These are phyloP conservation scores for Amaranthus tricolor DNA, from an alignment of 179 eudicot genomes.

Conservation along the genomic window DNA sequence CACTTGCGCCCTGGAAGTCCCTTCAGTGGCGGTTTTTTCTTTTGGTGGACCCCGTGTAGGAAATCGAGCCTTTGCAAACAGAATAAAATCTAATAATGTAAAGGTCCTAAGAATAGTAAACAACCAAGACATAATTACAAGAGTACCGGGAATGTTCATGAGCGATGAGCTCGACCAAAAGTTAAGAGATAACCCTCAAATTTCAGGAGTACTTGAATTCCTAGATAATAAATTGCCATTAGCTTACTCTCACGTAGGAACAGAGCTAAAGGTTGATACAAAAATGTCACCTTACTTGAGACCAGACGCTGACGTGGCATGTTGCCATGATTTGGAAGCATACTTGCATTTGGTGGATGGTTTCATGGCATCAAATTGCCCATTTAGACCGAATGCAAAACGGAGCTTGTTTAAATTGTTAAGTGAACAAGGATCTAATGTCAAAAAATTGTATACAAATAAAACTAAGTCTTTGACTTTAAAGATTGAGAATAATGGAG, in stretches of 20 bases:
- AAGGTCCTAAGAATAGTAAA: slow-evolving; percentile 78
- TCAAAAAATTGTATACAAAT: slow-evolving; percentile 75
- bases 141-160: slow-evolving; percentile 85
- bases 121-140: slow-evolving; percentile 74
- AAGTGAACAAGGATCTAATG: slow-evolving; percentile 75
- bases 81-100: slow-evolving; percentile 42
- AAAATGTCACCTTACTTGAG: slow-evolving; percentile 77
- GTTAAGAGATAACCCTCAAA: slow-evolving; percentile 33
- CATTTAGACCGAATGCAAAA: slow-evolving; percentile 84
- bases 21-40: slow-evolving; percentile 85
- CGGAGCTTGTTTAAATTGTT: slow-evolving; percentile 67
- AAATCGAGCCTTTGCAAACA: slow-evolving; percentile 48
- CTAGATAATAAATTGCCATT: slow-evolving; percentile 67
- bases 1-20: slow-evolving; percentile 35
- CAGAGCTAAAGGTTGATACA: slow-evolving; percentile 70
- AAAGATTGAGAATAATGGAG: slow-evolving; percentile 45
- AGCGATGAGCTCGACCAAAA: slow-evolving; percentile 67
- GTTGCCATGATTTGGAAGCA: slow-evolving; percentile 96
- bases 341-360: slow-evolving; percentile 91
- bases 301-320: slow-evolving; percentile 80
- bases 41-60: slow-evolving; percentile 97
- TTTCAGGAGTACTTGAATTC: slow-evolving; percentile 33
- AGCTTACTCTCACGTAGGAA: slow-evolving; percentile 86
- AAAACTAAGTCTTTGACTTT: slow-evolving; percentile 60
- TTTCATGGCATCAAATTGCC: slow-evolving; percentile 58